phyloP scores from a whole-genome alignment of 1,139 yeast species.

The Saccharomycopsis crataegensis region DNA sequence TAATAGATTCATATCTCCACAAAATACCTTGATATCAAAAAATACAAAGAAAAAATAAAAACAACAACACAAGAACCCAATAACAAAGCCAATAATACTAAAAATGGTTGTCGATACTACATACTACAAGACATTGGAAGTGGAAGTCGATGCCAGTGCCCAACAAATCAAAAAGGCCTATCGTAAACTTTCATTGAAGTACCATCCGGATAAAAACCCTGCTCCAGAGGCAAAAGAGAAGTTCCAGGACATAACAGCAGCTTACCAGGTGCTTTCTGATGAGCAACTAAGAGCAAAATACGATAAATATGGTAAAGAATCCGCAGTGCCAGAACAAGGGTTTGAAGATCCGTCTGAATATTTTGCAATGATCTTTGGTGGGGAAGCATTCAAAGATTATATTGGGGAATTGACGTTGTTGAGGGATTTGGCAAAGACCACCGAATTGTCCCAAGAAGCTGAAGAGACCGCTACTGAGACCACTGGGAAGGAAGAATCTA shows the following conservation, averaged over 20 bases:
- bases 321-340: slow-evolving; percentile 73
- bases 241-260: slow-evolving; percentile 53
- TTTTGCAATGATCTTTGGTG: slow-evolving; percentile 85
- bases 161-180: slow-evolving; percentile 89
- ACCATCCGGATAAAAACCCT: slow-evolving; percentile 96
- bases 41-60: background rate
- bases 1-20: no score
- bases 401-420: slow-evolving; percentile 88
- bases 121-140: slow-evolving; percentile 77
- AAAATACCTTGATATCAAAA: background rate
- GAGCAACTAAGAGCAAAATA: slow-evolving; percentile 65
- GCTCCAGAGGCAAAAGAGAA: slow-evolving; percentile 68
- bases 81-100: background rate
- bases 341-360: slow-evolving; percentile 88
- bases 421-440: slow-evolving; percentile 69
- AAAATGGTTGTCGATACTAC: slow-evolving; percentile 87
- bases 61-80: background rate
- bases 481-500: background rate
- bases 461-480: slow-evolving; percentile 1
- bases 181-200: slow-evolving; percentile 76
- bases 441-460: slow-evolving; percentile 37
- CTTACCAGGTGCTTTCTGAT: slow-evolving; percentile 78
- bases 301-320: slow-evolving; percentile 81
- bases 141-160: slow-evolving; percentile 64
- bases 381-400: slow-evolving; percentile 81